Evolutionary conservation across 805 yeast species (phyloP), one percentile per base, ranked within the genome.

Genomic region (Debaryomyces hansenii): DNA sequence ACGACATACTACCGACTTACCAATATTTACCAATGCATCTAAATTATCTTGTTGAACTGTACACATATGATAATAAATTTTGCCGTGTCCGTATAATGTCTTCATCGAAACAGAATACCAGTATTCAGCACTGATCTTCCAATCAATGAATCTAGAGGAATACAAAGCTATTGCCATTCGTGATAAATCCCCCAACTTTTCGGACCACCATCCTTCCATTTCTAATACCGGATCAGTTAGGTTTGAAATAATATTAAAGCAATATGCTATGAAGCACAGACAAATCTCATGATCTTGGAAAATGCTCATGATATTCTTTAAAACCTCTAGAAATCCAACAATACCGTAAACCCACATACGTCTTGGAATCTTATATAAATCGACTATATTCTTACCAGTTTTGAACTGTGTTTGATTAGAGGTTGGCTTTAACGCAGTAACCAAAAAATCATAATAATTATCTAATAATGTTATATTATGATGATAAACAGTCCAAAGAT

Each of bases 141-240:
- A 89, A 63, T 89, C 96, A 52, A 87, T 86, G 59, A 80, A 85
- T 42, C 85, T 79, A 1, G 90, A 84, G 6, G 90, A 84, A 56
- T 87, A 87, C 37, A 88, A 69, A 0, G 95, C 94, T 54, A 89
- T 87, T 9, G 95, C 92, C 90, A 89, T 87, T 59, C 96, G 70
- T 31, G 92, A 84, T 52, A 89, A 69, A 61, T 89, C 96, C 31
- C 96, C 96, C 42, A 89, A 66, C 58, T 90, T 85, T 63, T 89
- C 96, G 24, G 83, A 77, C 96, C 96, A 89, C 78, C 83, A 80
- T 29, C 83, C 83, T 61, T 79, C 83, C 75, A 79, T 78, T 49
- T 80, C 83, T 33, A 79, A 62, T 5, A 72, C 68, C 1, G 83
- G 76, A 55, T 79, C 84, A 0, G 83, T 77, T 37, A 80, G 60